A percentile compares a stretch with the other conserved stretches of the same genome.
Evolutionary conservation across 441 rosid genomes (phyloP).

Genomic region (Gossypium aridum): DNA sequence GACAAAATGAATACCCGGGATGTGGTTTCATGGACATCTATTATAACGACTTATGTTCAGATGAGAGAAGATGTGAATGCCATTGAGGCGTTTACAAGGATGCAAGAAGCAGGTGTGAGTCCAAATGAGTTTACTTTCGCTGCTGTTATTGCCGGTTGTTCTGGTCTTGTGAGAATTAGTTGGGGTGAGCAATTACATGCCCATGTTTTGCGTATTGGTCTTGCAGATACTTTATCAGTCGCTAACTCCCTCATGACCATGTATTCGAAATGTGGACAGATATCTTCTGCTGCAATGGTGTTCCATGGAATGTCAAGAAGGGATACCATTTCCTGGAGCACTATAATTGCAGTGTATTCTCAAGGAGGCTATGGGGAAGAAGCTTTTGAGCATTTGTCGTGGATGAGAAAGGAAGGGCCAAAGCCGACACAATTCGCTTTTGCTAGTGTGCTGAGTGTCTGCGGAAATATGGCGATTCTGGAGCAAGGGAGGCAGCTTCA

Average conservation of each 20-base stretch:
- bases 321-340: conserved; percentile 88
- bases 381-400: conserved; percentile 54
- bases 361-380: conserved; percentile 62
- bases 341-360: conserved; percentile 64
- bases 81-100: conserved; percentile 39
- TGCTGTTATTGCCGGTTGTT: conserved; percentile 56
- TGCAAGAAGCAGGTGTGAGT: conserved; percentile 45
- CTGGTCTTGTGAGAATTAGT: conserved; percentile 50
- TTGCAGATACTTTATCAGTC: conserved; percentile 45
- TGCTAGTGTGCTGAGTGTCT: conserved; percentile 70
- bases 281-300: conserved; percentile 43
- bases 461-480: conserved; percentile 70
- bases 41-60: conserved; percentile 50
- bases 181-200: conserved; percentile 88
- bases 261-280: conserved; percentile 66
- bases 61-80: conserved; percentile 55
- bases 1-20: conserved; percentile 54
- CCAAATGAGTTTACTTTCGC: conserved; percentile 78
- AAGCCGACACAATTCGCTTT: conserved; percentile 67
- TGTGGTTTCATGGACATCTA: conserved; percentile 82
- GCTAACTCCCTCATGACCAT: conserved; percentile 66
- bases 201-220: conserved; percentile 44
- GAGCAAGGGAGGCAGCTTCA: conserved; percentile 86
- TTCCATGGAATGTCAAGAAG: conserved; percentile 51
- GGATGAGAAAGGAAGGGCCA: conserved; percentile 76